Evolutionary conservation across 805 yeast genomes (phyloP).

Genomic region (Metschnikowia anglica): DNA sequence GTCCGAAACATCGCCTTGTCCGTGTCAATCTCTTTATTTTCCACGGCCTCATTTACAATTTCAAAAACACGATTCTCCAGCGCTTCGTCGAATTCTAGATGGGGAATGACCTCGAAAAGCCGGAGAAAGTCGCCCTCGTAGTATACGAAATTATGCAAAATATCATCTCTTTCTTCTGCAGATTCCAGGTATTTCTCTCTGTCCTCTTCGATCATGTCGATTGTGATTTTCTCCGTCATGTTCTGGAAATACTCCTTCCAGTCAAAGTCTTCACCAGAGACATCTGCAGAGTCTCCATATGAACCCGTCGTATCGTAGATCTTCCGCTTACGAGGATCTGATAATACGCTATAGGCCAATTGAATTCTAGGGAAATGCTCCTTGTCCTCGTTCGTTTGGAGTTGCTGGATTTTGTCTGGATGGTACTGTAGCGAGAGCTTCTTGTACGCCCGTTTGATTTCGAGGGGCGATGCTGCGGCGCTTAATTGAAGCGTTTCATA

Average conservation of each 20-base stretch:
- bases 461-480: conserved; percentile 44
- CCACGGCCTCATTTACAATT: conserved; percentile 46
- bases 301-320: conserved; percentile 73
- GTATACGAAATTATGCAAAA: conserved; percentile 55
- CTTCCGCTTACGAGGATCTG: conserved; percentile 54
- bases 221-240: conserved; percentile 50
- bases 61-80: conserved; percentile 63
- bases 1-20: conserved; percentile 33
- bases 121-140: conserved; percentile 67
- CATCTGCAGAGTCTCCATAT: conserved; percentile 39
- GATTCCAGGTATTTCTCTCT: conserved; percentile 59
- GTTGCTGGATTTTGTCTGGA: conserved; percentile 32
- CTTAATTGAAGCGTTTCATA: conserved; percentile 52
- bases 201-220: conserved; percentile 71
- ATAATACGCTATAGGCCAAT: conserved; percentile 68
- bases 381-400: conserved; percentile 18
- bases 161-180: conserved; percentile 59
- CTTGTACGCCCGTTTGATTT: conserved; percentile 54
- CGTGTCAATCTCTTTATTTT: conserved; percentile 36
- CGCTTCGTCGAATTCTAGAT: conserved; percentile 56
- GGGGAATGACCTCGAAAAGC: conserved; percentile 75
- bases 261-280: conserved; percentile 44
- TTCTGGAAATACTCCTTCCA: conserved; percentile 59
- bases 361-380: conserved; percentile 64
- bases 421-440: conserved; percentile 26